These are phyloP conservation scores for Delitschia confertaspora DNA, from an alignment of 495 filamentous ascomycete genomes.

Conservation along the genomic window DNA sequence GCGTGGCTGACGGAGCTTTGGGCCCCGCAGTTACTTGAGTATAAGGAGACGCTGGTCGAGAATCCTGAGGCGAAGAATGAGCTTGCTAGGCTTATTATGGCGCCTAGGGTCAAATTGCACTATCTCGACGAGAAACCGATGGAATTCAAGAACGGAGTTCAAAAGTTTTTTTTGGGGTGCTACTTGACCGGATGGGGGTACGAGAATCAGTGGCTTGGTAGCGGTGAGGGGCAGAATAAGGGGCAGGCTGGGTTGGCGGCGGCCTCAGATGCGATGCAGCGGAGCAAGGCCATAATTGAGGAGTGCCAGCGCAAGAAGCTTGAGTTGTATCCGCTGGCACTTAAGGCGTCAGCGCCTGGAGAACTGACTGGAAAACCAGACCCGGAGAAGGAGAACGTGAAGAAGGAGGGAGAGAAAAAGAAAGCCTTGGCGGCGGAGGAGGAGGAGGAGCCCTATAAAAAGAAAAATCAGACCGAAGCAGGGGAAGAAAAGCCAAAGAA, in stretches of 20 bases:
- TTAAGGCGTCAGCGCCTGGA: neutral
- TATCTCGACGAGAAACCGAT: slow-evolving; percentile 52
- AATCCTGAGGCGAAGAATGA: slow-evolving; percentile 41
- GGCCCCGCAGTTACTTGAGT: slow-evolving; percentile 36
- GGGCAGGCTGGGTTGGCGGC: slow-evolving; percentile 64
- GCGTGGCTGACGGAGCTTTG: slow-evolving; percentile 65
- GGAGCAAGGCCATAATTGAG: slow-evolving; percentile 19
- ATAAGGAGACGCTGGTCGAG: slow-evolving; percentile 18
- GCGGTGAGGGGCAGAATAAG: slow-evolving; percentile 60
- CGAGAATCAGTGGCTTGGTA: slow-evolving; percentile 52
- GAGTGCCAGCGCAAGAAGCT: slow-evolving; percentile 17
- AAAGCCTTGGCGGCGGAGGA: neutral
- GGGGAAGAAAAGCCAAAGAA: neutral
- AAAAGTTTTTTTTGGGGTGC: slow-evolving; percentile 59
- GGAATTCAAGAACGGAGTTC: slow-evolving; percentile 44
- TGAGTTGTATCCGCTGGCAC: neutral
- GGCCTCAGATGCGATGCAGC: slow-evolving; percentile 54
- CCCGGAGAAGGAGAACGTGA: neutral
- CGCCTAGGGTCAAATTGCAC: slow-evolving; percentile 52
- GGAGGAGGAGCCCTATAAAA: neutral
- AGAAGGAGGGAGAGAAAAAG: neutral
- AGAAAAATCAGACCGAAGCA: neutral
- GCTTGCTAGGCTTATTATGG: slow-evolving; percentile 49
- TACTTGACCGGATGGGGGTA: slow-evolving; percentile 69
- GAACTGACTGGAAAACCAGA: neutral